Conservation (phyloP, 75 land plant genomes). For the Sequoiadendron giganteum region DNA sequence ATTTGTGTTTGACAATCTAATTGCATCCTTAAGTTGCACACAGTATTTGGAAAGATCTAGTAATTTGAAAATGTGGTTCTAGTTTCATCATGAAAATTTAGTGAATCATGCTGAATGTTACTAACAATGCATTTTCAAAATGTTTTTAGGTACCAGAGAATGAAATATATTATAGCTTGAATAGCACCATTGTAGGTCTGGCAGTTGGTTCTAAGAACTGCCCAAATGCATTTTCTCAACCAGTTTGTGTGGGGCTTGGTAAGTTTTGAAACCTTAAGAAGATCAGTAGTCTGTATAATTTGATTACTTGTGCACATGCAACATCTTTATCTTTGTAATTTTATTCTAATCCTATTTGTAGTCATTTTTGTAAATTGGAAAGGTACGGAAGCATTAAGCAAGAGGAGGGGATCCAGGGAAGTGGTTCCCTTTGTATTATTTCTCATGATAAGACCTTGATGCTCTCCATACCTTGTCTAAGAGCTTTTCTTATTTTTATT, state of each 20-base stretch:
- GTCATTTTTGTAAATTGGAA: neutral
- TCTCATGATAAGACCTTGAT: neutral
- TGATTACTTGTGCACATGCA: neutral
- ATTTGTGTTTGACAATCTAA: neutral
- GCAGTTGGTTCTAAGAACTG: slow-evolving; percentile 22
- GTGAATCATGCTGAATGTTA: neutral
- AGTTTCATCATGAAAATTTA: neutral
- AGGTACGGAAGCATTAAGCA: neutral
- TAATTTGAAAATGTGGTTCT: neutral
- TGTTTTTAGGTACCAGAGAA: slow-evolving; percentile 32
- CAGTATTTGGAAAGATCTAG: neutral
- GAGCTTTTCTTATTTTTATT: no score
- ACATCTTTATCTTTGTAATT: neutral
- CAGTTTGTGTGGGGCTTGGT: slow-evolving; percentile 78
- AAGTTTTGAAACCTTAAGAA: slow-evolving; percentile 15
- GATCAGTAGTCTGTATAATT: neutral
- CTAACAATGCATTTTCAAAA: neutral
- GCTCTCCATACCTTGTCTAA: neutral
- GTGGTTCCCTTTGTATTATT: neutral
- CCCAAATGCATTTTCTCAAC: slow-evolving; percentile 14
- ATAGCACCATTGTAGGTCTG: slow-evolving; percentile 76
- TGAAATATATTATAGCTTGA: slow-evolving; percentile 61
- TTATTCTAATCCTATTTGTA: neutral
- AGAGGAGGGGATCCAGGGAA: neutral
- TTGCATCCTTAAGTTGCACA: neutral